Evolutionary conservation across 345 rosid species (phyloP), one percentile per base, ranked within the genome.

Genomic region (Salix suchowensis): DNA sequence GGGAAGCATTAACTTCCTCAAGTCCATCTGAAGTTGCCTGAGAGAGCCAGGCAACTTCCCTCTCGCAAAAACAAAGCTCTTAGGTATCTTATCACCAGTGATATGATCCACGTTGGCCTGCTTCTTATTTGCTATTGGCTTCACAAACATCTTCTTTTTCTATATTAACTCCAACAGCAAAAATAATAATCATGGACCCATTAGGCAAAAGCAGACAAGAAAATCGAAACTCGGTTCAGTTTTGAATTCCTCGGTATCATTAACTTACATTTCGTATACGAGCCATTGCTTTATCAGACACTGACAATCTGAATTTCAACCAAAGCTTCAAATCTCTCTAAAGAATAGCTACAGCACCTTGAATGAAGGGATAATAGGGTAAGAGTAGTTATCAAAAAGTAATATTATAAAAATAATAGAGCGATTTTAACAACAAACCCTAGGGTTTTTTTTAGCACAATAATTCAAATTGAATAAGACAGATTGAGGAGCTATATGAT

Each of bases 1-100:
- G 5, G 99, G 99, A 77, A 92, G 96, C 98, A 96, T 96, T 73
- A 96, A 79, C 82, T 92, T 96, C 71, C 98, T 92, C 81, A 96
- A 78, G 77, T 96, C 94, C 94, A 90, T 84, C 83, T 91, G 92
- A 66, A 96, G 97, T 67, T 92, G 98, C 80, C 61, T 85, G 68
- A 96, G 91, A 62, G 91, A 74, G 34, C 83, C 88, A 23, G 99
- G 97, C 80, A 96, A 79, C 85, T 96, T 96, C 80, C 91, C 97
- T 70, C 99, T 86, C 1, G 98, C 85, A 78, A 92, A 94, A 65
- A 94, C 97, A 65, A 94, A 90, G 87, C 99, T 92, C 83, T 87
- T 94, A 0, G 96, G 99, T 66, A 92, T 84, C 84, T 92, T 92
- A 83, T 84, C 97, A 1, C 99, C 99, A 7, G 98, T 92, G 26